A percentile compares a stretch with the other conserved stretches of the same genome.
These are phyloP conservation scores for Orbilia javanica DNA, from an alignment of 2,329 filamentous ascomycete genomes.

Conservation along the genomic window DNA sequence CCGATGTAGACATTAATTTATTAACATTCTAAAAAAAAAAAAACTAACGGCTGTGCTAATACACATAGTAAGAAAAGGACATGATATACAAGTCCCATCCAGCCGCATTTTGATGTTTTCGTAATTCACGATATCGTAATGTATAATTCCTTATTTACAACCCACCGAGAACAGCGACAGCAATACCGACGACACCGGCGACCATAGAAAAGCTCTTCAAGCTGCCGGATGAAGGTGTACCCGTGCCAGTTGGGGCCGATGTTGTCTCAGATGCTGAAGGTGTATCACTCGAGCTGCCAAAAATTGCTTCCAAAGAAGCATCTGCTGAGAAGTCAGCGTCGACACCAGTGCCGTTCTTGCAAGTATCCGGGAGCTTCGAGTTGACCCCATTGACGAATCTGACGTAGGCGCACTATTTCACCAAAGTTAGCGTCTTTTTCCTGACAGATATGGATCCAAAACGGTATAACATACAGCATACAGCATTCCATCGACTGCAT, in stretches of 20 bases:
- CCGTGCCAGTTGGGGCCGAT: slow-evolving; percentile 27
- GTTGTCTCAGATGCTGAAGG: slow-evolving; percentile 20
- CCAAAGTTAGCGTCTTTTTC: slow-evolving; percentile 1
- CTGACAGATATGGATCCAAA: background rate
- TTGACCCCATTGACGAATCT: slow-evolving; percentile 41
- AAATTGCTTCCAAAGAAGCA: slow-evolving; percentile 28
- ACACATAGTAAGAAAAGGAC: background rate
- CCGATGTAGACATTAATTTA: slow-evolving; percentile 19
- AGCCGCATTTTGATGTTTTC: background rate
- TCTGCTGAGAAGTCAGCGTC: slow-evolving; percentile 27
- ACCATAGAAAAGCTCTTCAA: slow-evolving; percentile 32
- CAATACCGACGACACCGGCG: slow-evolving; percentile 23
- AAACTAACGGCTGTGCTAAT: slow-evolving; percentile 14
- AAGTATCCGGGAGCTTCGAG: slow-evolving; percentile 32
- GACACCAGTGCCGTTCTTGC: slow-evolving; percentile 51
- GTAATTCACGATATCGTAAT: background rate
- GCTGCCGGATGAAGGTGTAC: slow-evolving; percentile 30
- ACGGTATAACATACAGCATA: slow-evolving; percentile 68
- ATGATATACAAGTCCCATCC: slow-evolving; percentile 17
- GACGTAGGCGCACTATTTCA: slow-evolving; percentile 46
- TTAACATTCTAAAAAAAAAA: slow-evolving; percentile 15
- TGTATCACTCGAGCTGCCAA: slow-evolving; percentile 4
- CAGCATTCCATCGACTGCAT: slow-evolving; percentile 71
- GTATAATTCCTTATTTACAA: slow-evolving; percentile 24
- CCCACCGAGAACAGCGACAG: slow-evolving; percentile 33